Evolutionary conservation across 495 filamentous ascomycete genomes (phyloP).

Genomic region (Cercophora newfieldiana): DNA sequence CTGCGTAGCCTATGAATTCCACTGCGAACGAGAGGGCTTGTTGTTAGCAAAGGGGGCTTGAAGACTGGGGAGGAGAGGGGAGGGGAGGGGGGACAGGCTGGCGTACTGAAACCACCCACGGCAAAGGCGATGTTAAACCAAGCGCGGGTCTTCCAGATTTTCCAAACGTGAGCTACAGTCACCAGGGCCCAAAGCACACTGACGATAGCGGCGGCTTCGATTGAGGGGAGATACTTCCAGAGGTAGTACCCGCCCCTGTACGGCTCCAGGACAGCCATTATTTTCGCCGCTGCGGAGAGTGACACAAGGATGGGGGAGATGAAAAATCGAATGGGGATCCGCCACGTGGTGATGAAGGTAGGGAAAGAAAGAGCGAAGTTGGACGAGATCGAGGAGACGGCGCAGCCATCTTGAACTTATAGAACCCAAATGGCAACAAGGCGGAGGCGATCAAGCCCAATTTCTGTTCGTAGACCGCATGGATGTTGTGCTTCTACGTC

Average conservation of each 20-base stretch:
- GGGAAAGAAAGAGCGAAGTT: background rate
- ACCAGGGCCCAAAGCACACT: conserved; percentile 46
- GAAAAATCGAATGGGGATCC: background rate
- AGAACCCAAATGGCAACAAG: background rate
- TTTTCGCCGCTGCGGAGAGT: background rate
- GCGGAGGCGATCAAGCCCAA: background rate
- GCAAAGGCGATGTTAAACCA: conserved; percentile 60
- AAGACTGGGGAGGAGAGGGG: too few species aligned
- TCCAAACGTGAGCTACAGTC: conserved; percentile 47
- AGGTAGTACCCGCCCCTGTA: conserved; percentile 36
- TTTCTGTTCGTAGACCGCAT: background rate
- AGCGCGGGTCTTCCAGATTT: conserved; percentile 44
- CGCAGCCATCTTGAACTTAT: background rate
- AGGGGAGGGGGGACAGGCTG: conserved; percentile 1
- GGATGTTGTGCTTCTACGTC: background rate
- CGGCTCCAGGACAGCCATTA: conserved; percentile 22
- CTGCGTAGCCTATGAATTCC: background rate
- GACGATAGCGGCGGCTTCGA: conserved; percentile 53
- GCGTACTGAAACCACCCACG: conserved; percentile 52
- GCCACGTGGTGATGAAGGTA: background rate
- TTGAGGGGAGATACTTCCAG: conserved; percentile 55
- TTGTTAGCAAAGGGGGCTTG: background rate
- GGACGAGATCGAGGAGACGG: background rate
- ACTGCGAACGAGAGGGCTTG: too few species aligned
- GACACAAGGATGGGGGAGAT: background rate